Evolutionary conservation across 352 stramenopile species (phyloP).

Genomic region (Pythium dissotocum): DNA sequence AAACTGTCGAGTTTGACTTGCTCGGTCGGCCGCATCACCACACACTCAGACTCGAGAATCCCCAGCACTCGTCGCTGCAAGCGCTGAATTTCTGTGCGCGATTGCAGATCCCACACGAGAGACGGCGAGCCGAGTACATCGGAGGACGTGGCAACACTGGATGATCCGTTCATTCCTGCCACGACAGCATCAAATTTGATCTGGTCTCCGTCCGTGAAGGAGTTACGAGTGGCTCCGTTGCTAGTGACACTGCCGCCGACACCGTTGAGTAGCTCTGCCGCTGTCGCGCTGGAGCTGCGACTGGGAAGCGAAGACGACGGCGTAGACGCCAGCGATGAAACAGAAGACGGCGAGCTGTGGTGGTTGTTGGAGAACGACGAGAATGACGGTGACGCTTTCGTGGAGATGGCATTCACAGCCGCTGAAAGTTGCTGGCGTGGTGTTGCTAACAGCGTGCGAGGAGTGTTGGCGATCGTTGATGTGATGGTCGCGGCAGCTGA

Average conservation of each 20-base stretch:
- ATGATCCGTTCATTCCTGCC: background rate
- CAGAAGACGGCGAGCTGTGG: slow-evolving; percentile 11
- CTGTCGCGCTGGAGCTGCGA: slow-evolving; percentile 16
- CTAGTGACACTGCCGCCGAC: background rate
- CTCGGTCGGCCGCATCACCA: slow-evolving; percentile 46
- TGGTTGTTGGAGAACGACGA: slow-evolving; percentile 45
- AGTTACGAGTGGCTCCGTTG: background rate
- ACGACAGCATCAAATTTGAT: background rate
- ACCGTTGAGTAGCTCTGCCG: slow-evolving; percentile 4
- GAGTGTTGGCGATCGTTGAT: slow-evolving; percentile 73
- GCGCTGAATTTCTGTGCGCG: slow-evolving; percentile 52
- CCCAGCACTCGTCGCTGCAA: slow-evolving; percentile 52
- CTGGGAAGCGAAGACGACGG: background rate
- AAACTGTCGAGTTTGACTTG: slow-evolving; percentile 61
- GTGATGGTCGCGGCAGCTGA: slow-evolving; percentile 71
- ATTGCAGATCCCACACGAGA: slow-evolving; percentile 63
- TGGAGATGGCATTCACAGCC: slow-evolving; percentile 75
- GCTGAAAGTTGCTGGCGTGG: slow-evolving; percentile 77
- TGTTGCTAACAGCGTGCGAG: slow-evolving; percentile 56
- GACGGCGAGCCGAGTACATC: background rate
- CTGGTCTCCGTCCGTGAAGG: background rate
- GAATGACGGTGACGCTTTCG: slow-evolving; percentile 71
- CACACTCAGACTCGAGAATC: slow-evolving; percentile 60
- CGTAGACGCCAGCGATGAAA: background rate
- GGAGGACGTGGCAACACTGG: background rate